Evolutionary conservation across 1,284 basidiomycete genomes (phyloP).

Genomic region (Cryptococcus sp.): DNA sequence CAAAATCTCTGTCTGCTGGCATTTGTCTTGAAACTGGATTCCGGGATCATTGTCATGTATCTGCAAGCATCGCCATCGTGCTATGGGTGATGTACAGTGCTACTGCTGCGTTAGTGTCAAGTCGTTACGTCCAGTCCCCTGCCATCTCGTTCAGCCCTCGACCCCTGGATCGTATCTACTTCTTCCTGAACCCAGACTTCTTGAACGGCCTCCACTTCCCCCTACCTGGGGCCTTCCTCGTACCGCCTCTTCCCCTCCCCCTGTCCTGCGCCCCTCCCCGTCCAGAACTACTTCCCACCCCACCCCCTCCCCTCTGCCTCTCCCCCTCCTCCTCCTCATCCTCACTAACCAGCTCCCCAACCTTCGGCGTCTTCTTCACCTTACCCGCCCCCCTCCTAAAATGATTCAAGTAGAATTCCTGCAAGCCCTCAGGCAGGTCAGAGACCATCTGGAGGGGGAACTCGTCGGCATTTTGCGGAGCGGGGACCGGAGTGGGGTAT

Average conservation of each 20-base stretch:
- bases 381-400: slow-evolving; percentile 32
- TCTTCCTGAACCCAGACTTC: not conserved
- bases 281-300: not conserved
- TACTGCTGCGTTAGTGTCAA: not conserved
- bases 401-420: slow-evolving; percentile 32
- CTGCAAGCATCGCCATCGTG: not conserved
- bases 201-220: not conserved
- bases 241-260: slow-evolving; percentile 11
- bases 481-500: too few relatives aligned
- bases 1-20: not conserved
- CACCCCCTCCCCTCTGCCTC: not conserved
- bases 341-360: not conserved
- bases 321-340: slow-evolving; percentile 2
- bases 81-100: not conserved
- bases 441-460: slow-evolving; percentile 6
- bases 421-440: slow-evolving; percentile 16
- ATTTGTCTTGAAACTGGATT: not conserved
- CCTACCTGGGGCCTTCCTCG: slow-evolving; percentile 1
- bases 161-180: too few relatives aligned
- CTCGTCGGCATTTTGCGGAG: too few relatives aligned
- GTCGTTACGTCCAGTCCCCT: not conserved
- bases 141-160: too few relatives aligned
- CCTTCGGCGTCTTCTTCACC: not conserved
- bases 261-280: slow-evolving; percentile 5
- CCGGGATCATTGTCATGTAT: not conserved